phyloP scores from a whole-genome alignment of 2,329 filamentous ascomycete genomes.

The Albifimbria verrucaria region DNA sequence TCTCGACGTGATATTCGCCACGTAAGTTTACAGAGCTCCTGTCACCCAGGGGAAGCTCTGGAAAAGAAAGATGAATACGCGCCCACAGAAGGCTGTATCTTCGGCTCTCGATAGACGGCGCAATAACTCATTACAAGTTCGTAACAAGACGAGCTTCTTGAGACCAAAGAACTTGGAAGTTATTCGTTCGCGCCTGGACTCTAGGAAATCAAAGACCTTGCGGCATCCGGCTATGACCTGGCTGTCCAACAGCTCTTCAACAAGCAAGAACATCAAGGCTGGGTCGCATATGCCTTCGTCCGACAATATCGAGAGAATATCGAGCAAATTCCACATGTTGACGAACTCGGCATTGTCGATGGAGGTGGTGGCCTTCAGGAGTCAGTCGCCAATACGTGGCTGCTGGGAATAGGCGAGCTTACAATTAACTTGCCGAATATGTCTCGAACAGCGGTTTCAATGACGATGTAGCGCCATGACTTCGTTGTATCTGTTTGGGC shows the following conservation, averaged over 20 bases:
- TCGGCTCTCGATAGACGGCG: conserved; percentile 90
- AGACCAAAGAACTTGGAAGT: conserved; percentile 76
- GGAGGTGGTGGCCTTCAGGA: conserved; percentile 61
- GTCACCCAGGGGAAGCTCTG: conserved; percentile 96
- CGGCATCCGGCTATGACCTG: conserved; percentile 92
- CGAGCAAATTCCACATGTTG: conserved; percentile 88
- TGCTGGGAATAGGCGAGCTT: conserved; percentile 31
- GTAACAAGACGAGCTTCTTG: conserved; percentile 85
- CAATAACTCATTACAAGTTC: conserved; percentile 93
- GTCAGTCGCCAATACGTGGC: conserved; percentile 25
- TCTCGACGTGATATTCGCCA: conserved; percentile 94
- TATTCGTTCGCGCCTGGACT: conserved; percentile 86
- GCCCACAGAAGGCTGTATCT: conserved; percentile 94
- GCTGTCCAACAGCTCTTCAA: conserved; percentile 93
- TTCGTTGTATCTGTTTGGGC: conserved; percentile 36
- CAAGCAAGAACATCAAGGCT: conserved; percentile 80
- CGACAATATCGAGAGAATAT: conserved; percentile 84
- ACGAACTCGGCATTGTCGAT: conserved; percentile 79
- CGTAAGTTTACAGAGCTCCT: conserved; percentile 96
- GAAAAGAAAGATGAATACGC: conserved; percentile 98
- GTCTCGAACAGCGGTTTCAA: conserved; percentile 80
- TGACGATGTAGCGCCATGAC: conserved; percentile 60
- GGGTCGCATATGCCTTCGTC: conserved; percentile 77
- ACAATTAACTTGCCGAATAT: conserved; percentile 79
- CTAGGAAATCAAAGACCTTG: conserved; percentile 89